Evolutionary conservation across 2,329 filamentous ascomycete genomes (phyloP).

Genomic region (Polytolypa hystricis): DNA sequence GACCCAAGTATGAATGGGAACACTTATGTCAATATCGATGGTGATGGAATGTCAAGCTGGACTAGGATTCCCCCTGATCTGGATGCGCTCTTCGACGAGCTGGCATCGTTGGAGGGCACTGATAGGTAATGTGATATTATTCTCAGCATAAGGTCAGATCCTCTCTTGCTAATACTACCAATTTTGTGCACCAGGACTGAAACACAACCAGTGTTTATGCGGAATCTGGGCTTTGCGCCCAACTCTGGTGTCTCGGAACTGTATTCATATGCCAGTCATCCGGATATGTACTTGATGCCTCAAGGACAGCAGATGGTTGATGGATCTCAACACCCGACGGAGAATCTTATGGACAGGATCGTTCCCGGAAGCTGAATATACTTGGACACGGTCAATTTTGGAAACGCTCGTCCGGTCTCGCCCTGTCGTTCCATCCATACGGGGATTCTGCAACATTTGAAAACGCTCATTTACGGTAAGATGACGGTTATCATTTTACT

Average conservation of each 20-base stretch:
- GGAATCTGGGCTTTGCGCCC: conserved; percentile 27
- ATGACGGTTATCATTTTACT: no score
- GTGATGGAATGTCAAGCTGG: conserved; percentile 18
- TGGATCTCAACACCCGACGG: no score
- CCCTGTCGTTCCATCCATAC: no score
- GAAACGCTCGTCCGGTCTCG: no score
- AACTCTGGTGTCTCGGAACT: conserved; percentile 28
- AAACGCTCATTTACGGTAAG: no score
- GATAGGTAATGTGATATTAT: conserved; percentile 29
- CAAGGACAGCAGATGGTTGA: no score
- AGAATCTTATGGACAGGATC: no score
- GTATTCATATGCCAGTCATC: conserved; percentile 24
- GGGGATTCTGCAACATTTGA: no score
- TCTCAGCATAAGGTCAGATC: no score
- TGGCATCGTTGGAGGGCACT: conserved; percentile 45
- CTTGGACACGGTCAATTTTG: no score
- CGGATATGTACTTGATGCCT: conserved; percentile 24
- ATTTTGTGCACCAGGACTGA: conserved; percentile 24
- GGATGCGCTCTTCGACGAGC: conserved; percentile 47
- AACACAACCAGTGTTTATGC: conserved; percentile 28
- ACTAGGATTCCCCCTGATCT: conserved; percentile 26
- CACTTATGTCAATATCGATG: conserved; percentile 22
- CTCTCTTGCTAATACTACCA: no score
- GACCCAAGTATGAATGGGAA: conserved; percentile 19
- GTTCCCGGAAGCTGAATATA: no score